Conservation (phyloP, 2,329 filamentous ascomycete species). For the Bipolaris oryzae region DNA sequence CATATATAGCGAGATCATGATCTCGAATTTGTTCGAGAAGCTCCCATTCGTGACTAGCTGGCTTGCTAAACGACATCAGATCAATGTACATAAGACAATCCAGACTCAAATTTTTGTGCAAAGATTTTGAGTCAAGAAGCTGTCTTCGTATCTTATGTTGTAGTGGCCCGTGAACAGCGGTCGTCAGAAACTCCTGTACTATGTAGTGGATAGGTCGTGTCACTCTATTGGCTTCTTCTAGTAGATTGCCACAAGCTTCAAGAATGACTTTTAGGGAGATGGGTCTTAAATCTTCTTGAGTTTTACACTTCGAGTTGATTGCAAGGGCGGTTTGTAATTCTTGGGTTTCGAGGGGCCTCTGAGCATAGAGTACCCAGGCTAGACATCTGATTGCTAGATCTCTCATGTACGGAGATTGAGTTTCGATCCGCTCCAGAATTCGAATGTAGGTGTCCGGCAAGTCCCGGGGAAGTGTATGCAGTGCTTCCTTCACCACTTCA, state of each 20-base stretch:
- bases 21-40: too few species aligned
- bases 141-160: slow-evolving; percentile 6
- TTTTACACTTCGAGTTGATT: slow-evolving; percentile 5
- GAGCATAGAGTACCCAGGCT: slow-evolving; percentile 24
- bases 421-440: slow-evolving; percentile 26
- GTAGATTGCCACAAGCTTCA: slow-evolving; percentile 26
- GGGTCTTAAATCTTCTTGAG: slow-evolving; percentile 8
- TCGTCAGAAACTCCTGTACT: slow-evolving; percentile 29
- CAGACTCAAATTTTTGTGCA: slow-evolving; percentile 14
- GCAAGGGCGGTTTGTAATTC: slow-evolving; percentile 24
- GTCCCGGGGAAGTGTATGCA: slow-evolving; percentile 18
- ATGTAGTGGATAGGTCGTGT: slow-evolving; percentile 30
- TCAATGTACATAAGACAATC: slow-evolving; percentile 19
- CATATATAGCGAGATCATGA: slow-evolving; percentile 14
- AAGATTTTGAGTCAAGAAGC: slow-evolving; percentile 11
- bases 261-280: slow-evolving; percentile 21
- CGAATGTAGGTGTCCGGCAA: slow-evolving; percentile 25
- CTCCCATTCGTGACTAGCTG: too few species aligned
- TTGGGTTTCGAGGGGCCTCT: slow-evolving; percentile 17
- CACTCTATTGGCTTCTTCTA: slow-evolving; percentile 15
- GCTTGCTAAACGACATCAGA: slow-evolving; percentile 4
- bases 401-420: slow-evolving; percentile 19
- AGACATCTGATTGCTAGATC: slow-evolving; percentile 24
- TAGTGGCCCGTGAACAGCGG: not conserved
- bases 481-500: slow-evolving; percentile 18